Percentiles rank a stretch among this genome's conserved stretches.
Conservation (phyloP, 1,284 basidiomycete species). For the Trichosporon sp. region DNA sequence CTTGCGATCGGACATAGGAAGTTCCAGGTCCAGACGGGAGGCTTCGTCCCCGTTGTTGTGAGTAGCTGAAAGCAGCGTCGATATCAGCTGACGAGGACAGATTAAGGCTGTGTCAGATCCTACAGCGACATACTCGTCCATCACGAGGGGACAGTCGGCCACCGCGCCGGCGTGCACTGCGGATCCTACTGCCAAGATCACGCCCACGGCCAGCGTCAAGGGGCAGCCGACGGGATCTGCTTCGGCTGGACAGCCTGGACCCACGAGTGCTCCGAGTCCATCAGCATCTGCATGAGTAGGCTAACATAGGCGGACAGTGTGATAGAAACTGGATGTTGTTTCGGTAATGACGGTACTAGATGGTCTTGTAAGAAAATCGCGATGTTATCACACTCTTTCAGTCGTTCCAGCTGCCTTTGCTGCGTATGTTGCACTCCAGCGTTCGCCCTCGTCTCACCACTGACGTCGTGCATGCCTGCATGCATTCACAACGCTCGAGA, state of each 20-base stretch:
- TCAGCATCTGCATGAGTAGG: no score
- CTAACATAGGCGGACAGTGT: no score
- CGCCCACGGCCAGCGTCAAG: neutral
- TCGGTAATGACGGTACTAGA: no score
- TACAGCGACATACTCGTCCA: constrained; percentile 15
- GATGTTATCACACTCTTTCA: no score
- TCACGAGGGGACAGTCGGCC: constrained; percentile 21
- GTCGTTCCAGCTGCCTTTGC: no score
- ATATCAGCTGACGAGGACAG: constrained; percentile 6
- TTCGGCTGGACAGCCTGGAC: neutral
- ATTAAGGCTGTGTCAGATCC: constrained; percentile 21
- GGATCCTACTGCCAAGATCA: constrained; percentile 6
- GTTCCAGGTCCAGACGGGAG: constrained; percentile 30
- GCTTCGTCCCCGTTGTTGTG: constrained; percentile 26
- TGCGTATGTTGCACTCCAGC: no score
- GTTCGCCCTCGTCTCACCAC: no score
- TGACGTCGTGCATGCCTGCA: neutral
- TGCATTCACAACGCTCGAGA: neutral
- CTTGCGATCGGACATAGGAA: constrained; percentile 25
- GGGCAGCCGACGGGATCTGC: neutral
- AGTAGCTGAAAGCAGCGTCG: neutral
- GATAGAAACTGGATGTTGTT: no score
- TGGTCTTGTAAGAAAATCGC: no score
- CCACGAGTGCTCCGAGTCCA: no score
- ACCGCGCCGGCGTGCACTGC: constrained; percentile 20